These are phyloP conservation scores for Globisporangium spinosum DNA, from an alignment of 352 stramenopile species.

Conservation along the genomic window DNA sequence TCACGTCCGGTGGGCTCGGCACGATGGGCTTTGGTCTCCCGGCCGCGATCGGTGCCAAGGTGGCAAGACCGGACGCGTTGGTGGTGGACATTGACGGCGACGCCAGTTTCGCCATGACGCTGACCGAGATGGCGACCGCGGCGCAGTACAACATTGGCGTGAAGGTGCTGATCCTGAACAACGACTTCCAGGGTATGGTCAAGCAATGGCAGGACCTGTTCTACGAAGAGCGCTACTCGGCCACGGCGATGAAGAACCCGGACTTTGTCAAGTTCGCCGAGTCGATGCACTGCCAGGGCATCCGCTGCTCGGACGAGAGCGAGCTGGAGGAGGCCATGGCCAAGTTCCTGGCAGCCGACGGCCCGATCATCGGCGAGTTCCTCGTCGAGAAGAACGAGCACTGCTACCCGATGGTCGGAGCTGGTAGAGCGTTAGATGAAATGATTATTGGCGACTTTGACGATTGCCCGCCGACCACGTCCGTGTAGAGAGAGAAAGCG, in stretches of 20 bases:
- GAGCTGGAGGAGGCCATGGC: conserved; percentile 91
- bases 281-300: conserved; percentile 90
- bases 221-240: conserved; percentile 93
- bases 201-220: conserved; percentile 98
- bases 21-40: conserved; percentile 95
- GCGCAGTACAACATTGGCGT: conserved; percentile 92
- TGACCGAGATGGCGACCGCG: conserved; percentile 94
- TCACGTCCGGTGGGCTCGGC: conserved; percentile 91
- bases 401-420: conserved; percentile 94
- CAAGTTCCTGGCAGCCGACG: conserved; percentile 91
- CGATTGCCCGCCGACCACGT: conserved; percentile 89
- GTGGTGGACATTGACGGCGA: conserved; percentile 94
- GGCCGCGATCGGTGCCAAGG: conserved; percentile 93
- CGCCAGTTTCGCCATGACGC: conserved; percentile 96
- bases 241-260: conserved; percentile 90
- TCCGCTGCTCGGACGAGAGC: conserved; percentile 87
- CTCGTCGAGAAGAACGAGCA: conserved; percentile 93
- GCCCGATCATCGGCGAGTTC: conserved; percentile 93
- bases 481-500: conserved; percentile 56
- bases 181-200: conserved; percentile 97
- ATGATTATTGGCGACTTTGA: conserved; percentile 97
- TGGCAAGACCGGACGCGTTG: conserved; percentile 82
- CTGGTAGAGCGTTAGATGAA: conserved; percentile 88
- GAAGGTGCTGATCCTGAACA: conserved; percentile 96
- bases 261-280: conserved; percentile 93